Evolutionary conservation across 768 basidiomycete genomes (phyloP), one percentile per base, ranked within the genome.

Genomic region (Pleurotus citrinopileatus): DNA sequence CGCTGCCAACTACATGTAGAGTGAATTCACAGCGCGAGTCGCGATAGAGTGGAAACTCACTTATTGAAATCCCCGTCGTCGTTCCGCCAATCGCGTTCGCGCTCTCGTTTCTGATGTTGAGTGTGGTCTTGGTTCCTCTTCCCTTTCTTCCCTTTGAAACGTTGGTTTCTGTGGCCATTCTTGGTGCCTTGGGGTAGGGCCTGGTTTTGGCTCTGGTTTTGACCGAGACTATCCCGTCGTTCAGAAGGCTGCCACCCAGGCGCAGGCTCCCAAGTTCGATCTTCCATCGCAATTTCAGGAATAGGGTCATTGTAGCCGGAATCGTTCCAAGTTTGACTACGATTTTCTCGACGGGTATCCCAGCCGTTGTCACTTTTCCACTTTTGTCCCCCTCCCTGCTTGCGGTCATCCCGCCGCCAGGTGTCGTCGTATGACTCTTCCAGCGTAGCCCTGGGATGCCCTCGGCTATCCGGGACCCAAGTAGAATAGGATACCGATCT

Each of bases 1-100:
- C 78, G 76, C 42, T 81, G 82, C 88, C 88, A 90, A 61, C 87
- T 91, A 59, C 60, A 26, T 53, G 23, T 46, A 43, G 28, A 51
- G 34, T 34, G 42, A 53, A 27, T 26, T 52, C 53, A 45, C 54
- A 55, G 29, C 32, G 42, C 55, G 25, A 42, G 22, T 34, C 47
- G 17, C 43, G 26, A 26, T 29, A 32, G 55, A 47, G 55, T 48
- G 19, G 44, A 34, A 10, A 69, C 84, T 43, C 68, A 92, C 90
- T 91, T 91, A 68, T 91, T 91, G 48, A 84, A 66, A 61, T 77
- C 79, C n/a, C 79, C 76, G 52, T 90, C 87, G 40, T 89, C 85
- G 56, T 72, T 63, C 61, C 78, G 67, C 78, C 79, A 78, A 57
- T 81, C 78, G 51, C 77, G 69, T 25, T 47, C 45, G 10, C 45